phyloP scores from a whole-genome alignment of 768 basidiomycete species.

The Suillus americanus region DNA sequence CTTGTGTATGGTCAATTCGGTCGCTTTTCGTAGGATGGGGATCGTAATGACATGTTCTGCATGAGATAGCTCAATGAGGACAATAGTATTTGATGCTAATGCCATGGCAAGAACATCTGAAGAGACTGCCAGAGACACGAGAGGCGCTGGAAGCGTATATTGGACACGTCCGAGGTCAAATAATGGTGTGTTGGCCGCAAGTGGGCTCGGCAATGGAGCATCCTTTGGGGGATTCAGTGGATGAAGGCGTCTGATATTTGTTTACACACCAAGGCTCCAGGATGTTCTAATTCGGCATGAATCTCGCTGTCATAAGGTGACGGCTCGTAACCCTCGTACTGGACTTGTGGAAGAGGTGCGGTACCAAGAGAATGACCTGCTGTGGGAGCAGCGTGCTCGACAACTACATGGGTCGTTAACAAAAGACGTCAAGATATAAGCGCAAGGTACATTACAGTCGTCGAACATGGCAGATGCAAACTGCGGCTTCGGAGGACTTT shows the following conservation, averaged over 20 bases:
- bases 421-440: slow-evolving; percentile 7
- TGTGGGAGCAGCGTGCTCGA: slow-evolving; percentile 75
- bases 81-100: slow-evolving; percentile 68
- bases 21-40: slow-evolving; percentile 68
- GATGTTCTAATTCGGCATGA: slow-evolving; percentile 42
- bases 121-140: slow-evolving; percentile 79
- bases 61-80: slow-evolving; percentile 87
- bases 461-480: slow-evolving; percentile 46
- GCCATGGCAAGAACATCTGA: slow-evolving; percentile 89
- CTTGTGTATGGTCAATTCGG: slow-evolving; percentile 77
- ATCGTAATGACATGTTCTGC: slow-evolving; percentile 86
- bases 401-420: slow-evolving; percentile 50
- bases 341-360: slow-evolving; percentile 54
- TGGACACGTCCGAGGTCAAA: slow-evolving; percentile 90
- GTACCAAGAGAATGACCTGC: slow-evolving; percentile 33
- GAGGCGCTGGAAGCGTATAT: slow-evolving; percentile 82
- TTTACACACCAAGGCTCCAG: slow-evolving; percentile 20
- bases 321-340: slow-evolving; percentile 89
- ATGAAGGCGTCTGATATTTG: not conserved
- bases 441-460: slow-evolving; percentile 43
- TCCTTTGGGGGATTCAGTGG: slow-evolving; percentile 29
- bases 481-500: not conserved
- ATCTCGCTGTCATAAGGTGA: slow-evolving; percentile 55
- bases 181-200: slow-evolving; percentile 50
- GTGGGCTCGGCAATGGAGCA: slow-evolving; percentile 23